phyloP scores from a whole-genome alignment of 768 basidiomycete genomes.

The Podaxis carcinomalis region DNA sequence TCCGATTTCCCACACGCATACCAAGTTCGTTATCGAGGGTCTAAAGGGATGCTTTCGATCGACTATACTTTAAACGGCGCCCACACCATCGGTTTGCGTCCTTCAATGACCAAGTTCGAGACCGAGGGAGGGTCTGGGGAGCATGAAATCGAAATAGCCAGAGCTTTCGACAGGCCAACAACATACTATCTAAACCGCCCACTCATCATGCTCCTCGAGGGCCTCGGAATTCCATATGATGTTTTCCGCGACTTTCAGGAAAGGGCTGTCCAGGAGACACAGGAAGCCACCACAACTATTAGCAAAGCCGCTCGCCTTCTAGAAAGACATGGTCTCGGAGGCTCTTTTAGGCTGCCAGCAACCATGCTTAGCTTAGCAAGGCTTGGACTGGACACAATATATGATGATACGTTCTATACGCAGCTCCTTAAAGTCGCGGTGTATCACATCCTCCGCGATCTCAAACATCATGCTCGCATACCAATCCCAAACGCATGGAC shows the following conservation, averaged over 20 bases:
- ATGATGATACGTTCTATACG: constrained; percentile 42
- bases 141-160: constrained; percentile 56
- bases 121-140: constrained; percentile 29
- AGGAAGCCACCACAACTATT: constrained; percentile 38
- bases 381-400: constrained; percentile 34
- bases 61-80: constrained; percentile 45
- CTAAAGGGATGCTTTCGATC: constrained; percentile 62
- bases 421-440: constrained; percentile 49
- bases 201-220: constrained; percentile 61
- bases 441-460: constrained; percentile 59
- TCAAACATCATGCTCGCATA: constrained; percentile 66
- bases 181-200: constrained; percentile 58
- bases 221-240: constrained; percentile 51
- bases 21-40: constrained; percentile 60
- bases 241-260: constrained; percentile 54
- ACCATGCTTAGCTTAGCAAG: constrained; percentile 46
- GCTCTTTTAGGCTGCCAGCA: constrained; percentile 51
- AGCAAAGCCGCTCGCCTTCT: constrained; percentile 43
- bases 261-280: constrained; percentile 43
- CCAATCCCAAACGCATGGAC: constrained; percentile 62
- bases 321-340: constrained; percentile 53
- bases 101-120: constrained; percentile 69
- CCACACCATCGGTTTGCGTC: constrained; percentile 45
- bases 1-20: constrained; percentile 43
- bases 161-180: constrained; percentile 57